phyloP scores from a whole-genome alignment of 2,329 filamentous ascomycete genomes.

The Chaetomiaceae sp. region DNA sequence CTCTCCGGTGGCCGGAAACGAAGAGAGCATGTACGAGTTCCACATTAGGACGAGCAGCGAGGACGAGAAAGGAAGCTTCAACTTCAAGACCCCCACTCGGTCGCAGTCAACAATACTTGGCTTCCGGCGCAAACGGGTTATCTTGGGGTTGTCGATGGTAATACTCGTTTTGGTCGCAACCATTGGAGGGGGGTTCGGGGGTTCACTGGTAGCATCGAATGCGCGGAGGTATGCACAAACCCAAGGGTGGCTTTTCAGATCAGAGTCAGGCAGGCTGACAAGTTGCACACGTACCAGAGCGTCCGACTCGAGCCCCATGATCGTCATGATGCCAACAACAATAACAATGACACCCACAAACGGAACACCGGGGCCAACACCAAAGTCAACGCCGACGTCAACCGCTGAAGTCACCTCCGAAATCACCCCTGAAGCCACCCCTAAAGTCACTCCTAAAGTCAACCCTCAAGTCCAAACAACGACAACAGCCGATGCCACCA shows the following conservation, averaged over 20 bases:
- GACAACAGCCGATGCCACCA: not conserved
- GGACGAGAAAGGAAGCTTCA: slow-evolving; percentile 7
- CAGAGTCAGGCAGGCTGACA: too few relatives aligned
- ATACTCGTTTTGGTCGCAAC: slow-evolving; percentile 6
- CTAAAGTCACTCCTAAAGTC: not conserved
- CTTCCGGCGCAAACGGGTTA: slow-evolving; percentile 5
- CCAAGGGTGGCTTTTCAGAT: too few relatives aligned
- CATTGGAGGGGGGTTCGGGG: slow-evolving; percentile 14
- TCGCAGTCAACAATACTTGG: slow-evolving; percentile 7
- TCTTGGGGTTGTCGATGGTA: slow-evolving; percentile 5
- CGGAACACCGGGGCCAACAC: not conserved
- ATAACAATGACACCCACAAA: slow-evolving; percentile 4
- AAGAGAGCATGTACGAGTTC: slow-evolving; percentile 9
- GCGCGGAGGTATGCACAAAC: slow-evolving; percentile 4
- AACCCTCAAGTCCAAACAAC: too few relatives aligned
- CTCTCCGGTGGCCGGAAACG: not conserved
- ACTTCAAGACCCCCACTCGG: not conserved
- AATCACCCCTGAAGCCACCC: not conserved
- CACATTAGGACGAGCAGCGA: not conserved
- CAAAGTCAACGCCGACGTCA: not conserved
- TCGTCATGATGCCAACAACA: slow-evolving; percentile 12
- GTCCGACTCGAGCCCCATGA: slow-evolving; percentile 2
- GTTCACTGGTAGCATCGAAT: slow-evolving; percentile 12
- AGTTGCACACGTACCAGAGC: not conserved
- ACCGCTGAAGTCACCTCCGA: too few relatives aligned